A percentile compares a stretch with the other conserved stretches of the same genome.
Evolutionary conservation across 257 asterid genomes (phyloP).

Genomic region (Rhazya stricta): DNA sequence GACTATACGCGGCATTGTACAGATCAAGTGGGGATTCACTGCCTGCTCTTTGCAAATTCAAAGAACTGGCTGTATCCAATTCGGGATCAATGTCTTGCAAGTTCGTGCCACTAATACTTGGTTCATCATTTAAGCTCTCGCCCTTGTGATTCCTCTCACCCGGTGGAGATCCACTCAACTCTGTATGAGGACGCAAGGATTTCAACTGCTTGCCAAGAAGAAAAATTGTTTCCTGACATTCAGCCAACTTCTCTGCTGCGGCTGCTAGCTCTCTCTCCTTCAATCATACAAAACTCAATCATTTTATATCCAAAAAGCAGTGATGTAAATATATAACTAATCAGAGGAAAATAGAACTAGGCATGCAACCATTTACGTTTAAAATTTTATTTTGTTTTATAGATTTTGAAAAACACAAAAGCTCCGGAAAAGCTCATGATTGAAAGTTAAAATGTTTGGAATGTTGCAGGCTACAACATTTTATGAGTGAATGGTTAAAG

Average conservation of each 20-base stretch:
- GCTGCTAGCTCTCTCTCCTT: slow-evolving; percentile 84
- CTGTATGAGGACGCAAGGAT: slow-evolving; percentile 66
- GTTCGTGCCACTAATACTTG: slow-evolving; percentile 46
- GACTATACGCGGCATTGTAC: slow-evolving; percentile 38
- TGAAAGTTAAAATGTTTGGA: not conserved
- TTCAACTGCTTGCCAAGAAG: slow-evolving; percentile 87
- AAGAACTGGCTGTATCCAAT: slow-evolving; percentile 38
- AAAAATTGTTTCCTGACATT: slow-evolving; percentile 87
- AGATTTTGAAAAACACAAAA: not conserved
- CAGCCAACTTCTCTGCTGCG: slow-evolving; percentile 87
- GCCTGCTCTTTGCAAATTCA: slow-evolving; percentile 35
- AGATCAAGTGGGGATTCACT: slow-evolving; percentile 54
- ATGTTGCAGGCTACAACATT: not conserved
- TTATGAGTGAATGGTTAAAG: not conserved
- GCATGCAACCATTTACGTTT: not conserved
- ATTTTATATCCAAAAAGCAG: not conserved
- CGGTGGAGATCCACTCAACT: slow-evolving; percentile 30
- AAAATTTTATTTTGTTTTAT: not conserved
- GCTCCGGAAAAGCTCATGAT: not conserved
- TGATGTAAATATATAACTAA: not conserved
- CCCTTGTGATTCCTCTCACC: slow-evolving; percentile 34
- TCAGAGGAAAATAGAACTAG: not conserved
- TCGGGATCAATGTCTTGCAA: slow-evolving; percentile 48
- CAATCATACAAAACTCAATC: slow-evolving; percentile 10
- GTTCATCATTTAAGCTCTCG: slow-evolving; percentile 47